Evolutionary conservation across 345 rosid species (phyloP).

Genomic region (Citrus glauca): DNA sequence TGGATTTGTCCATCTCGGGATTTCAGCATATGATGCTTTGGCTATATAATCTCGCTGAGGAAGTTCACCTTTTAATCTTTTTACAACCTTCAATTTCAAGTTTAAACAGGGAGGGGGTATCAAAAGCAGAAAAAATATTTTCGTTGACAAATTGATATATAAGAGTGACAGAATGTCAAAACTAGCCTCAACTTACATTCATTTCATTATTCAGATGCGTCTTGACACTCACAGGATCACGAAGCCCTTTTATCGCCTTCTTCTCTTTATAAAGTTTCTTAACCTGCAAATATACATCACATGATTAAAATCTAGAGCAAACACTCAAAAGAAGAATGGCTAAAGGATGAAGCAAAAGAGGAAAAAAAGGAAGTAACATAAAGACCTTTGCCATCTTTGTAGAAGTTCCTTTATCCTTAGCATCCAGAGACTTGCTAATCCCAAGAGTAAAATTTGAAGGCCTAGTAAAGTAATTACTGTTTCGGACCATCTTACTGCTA

Average conservation of each 20-base stretch:
- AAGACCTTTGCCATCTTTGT: slow-evolving; percentile 43
- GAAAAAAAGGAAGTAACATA: neutral
- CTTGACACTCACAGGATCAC: slow-evolving; percentile 29
- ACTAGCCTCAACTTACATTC: slow-evolving; percentile 34
- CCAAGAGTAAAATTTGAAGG: slow-evolving; percentile 36
- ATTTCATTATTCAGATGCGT: slow-evolving; percentile 34
- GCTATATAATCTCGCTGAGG: slow-evolving; percentile 35
- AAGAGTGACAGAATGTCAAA: neutral
- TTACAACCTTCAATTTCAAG: slow-evolving; percentile 41
- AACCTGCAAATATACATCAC: slow-evolving; percentile 29
- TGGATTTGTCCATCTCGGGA: slow-evolving; percentile 28
- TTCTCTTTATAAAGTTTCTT: slow-evolving; percentile 35
- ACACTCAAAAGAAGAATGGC: neutral
- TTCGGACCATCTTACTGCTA: slow-evolving; percentile 27
- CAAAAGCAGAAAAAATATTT: neutral
- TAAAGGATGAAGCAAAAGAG: neutral
- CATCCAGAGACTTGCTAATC: slow-evolving; percentile 35
- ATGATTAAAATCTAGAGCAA: slow-evolving; percentile 1
- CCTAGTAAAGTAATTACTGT: slow-evolving; percentile 36
- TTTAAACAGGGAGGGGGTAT: slow-evolving; percentile 1
- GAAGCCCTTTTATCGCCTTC: slow-evolving; percentile 28
- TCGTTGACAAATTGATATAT: neutral
- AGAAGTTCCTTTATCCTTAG: slow-evolving; percentile 41
- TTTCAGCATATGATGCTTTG: slow-evolving; percentile 37
- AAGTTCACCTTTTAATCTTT: slow-evolving; percentile 32